A percentile compares a stretch with the other conserved stretches of the same genome.
These are phyloP conservation scores for Zoysia matrella DNA, from an alignment of 202 grass and related monocot genomes.

Conservation along the genomic window DNA sequence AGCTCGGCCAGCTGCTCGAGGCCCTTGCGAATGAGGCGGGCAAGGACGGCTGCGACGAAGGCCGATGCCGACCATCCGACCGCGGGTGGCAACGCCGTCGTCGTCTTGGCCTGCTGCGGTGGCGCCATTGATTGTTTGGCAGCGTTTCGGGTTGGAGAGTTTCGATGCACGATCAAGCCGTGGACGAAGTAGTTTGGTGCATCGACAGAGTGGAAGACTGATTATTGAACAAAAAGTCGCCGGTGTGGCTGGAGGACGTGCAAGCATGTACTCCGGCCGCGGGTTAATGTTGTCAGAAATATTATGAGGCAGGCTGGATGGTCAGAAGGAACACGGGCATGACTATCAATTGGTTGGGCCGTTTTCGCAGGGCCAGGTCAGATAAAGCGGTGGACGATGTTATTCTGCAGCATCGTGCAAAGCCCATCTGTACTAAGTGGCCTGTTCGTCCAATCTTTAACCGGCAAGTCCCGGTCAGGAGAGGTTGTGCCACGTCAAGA, in stretches of 20 bases:
- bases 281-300: constrained; percentile 1
- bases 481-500: too few relatives aligned
- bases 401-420: too few relatives aligned
- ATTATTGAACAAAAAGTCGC: neutral
- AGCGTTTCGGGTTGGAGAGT: neutral
- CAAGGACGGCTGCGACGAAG: neutral
- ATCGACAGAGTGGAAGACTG: neutral
- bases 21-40: constrained; percentile 47
- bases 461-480: too few relatives aligned
- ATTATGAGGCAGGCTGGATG: too few relatives aligned
- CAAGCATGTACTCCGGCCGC: constrained; percentile 18
- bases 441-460: too few relatives aligned
- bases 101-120: neutral
- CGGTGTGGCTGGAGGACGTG: constrained; percentile 39
- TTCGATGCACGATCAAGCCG: neutral
- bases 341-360: too few relatives aligned
- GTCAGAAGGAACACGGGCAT: too few relatives aligned
- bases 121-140: constrained; percentile 29
- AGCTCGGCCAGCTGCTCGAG: constrained; percentile 35
- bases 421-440: too few relatives aligned
- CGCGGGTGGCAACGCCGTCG: neutral
- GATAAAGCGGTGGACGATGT: too few relatives aligned
- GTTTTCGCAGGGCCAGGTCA: too few relatives aligned
- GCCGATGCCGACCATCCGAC: constrained; percentile 23
- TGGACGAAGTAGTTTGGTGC: neutral